Evolutionary conservation across 306 rosid species (phyloP), one percentile per base, ranked within the genome.

Genomic region (Mimosa pudica): DNA sequence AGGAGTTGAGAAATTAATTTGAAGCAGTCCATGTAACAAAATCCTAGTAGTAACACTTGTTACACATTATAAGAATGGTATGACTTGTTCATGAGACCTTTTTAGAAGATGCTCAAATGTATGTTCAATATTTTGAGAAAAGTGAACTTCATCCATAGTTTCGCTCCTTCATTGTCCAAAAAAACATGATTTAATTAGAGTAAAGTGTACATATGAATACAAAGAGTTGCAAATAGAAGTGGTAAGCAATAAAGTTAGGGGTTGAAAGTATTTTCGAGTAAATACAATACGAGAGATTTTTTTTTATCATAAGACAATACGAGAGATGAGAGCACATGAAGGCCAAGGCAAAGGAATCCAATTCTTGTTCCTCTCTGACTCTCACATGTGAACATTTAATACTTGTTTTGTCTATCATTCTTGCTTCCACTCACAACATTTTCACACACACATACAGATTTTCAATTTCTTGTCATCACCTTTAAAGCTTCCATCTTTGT

Each of bases 311-410:
- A 82, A 74, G 80, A 77, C 70, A 7, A 47, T 47, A 48, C 3
- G 52, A 48, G 52, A 8, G 52, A 74, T 64, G 80, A 70, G 57
- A 70, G 74, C 74, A 70, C 68, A 58, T 18, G 73, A 46, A 76
- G 30, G 84, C 80, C 82, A 79, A 73, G 82, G 64, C 78, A 12
- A 73, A 48, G 67, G 76, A 73, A 80, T 77, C 80, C 51, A 73
- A 42, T 62, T 76, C 60, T 76, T 72, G 42, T 79, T 71, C 66
- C 10, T 20, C 74, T 4, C 2, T 75, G 46, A 36, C 77, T 79
- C 67, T 48, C 67, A 48, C 72, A 65, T 64, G 67, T 54, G 55
- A 79, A 77, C 51, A 73, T 82, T 80, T 18, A 77, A 45, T 73
- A 70, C 11, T 38, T 16, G 42, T 70, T 86, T 77, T 77, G 54